Base-by-base conservation (phyloP, 495 filamentous ascomycete species). In the Opeltia flavorubescens region DNA sequence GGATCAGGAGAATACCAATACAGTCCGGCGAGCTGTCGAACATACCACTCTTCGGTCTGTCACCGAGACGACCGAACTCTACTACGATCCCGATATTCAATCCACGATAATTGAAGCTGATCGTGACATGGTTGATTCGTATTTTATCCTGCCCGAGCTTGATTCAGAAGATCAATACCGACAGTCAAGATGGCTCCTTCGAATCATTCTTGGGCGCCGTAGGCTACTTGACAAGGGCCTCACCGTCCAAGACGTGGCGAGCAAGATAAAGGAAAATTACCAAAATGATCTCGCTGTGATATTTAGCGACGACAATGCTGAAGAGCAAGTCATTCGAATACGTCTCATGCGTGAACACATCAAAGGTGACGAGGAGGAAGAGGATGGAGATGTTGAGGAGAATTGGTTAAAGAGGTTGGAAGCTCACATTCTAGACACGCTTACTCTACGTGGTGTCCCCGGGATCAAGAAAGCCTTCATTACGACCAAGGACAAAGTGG, bases 251-350 rank as follows among this genome's bases (percentile, higher is more conserved):
- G 89, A 95, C 54, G 91, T 99, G 52, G 91, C 86, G n/a, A 61
- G 71, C 27, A 79, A 77, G 60, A 85, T 98, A 64, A 93, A 93
- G 63, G 76, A 86, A 45, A 79, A 82, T 25, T 96, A 93, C 57
- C 75, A 76, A n/a, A 77, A 75, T 39, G 87, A 95, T 62, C 69
- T 95, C 48, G 87, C 87, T 9, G 80, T 98, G 33, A 86, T 99
- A 36, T 95, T 94, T 71, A 93, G 86, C 61, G 91, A 99, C 57
- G 89, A 95, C 67, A 99, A 99, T 61, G 89, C 89, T 24, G 89
- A 95, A 49, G 78, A 94, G 58, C 88, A 93, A 59, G 81, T 95
- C 42, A 84, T 99, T 51, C 89, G 91, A 61, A 81, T 95, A 38
- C 86, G 91, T 44, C 82, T 93, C 55, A 78, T 93, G 50, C 63